A percentile compares a stretch with the other conserved stretches of the same genome.
Evolutionary conservation across 805 yeast genomes (phyloP).

Genomic region (Myxozyma monticola): DNA sequence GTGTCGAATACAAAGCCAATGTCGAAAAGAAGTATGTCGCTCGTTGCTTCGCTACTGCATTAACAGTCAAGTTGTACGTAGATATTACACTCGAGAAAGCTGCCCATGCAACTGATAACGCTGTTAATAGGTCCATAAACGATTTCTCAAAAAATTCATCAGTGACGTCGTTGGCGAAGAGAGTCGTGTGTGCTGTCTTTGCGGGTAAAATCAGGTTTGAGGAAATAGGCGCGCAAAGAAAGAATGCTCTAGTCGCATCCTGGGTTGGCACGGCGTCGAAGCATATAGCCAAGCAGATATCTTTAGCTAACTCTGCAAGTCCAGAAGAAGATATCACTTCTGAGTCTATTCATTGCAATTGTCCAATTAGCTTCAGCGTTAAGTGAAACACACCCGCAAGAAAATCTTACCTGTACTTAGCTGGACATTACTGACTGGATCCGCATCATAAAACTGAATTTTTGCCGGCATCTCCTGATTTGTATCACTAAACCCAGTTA

Average conservation of each 20-base stretch:
- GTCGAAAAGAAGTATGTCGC: constrained; percentile 3
- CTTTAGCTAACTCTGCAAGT: background rate
- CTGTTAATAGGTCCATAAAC: background rate
- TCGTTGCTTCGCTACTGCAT: background rate
- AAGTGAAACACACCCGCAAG: no score
- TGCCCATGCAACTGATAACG: constrained; percentile 3
- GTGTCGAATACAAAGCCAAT: constrained; percentile 2
- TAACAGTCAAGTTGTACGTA: background rate
- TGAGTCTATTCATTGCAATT: no score
- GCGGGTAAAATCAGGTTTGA: background rate
- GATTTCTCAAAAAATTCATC: constrained; percentile 8
- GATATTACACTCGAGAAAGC: background rate
- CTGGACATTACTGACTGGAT: no score
- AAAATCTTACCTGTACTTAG: no score
- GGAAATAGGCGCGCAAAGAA: background rate
- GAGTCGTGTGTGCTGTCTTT: constrained; percentile 2
- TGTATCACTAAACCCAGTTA: no score
- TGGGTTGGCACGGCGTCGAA: background rate
- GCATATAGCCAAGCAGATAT: background rate
- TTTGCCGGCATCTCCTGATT: no score
- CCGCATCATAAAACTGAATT: no score
- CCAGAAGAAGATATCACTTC: no score
- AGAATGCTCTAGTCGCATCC: background rate
- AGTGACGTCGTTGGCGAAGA: constrained; percentile 1
- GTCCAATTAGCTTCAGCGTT: no score